A percentile compares a stretch with the other conserved stretches of the same genome.
Conservation (phyloP, 345 rosid species). For the Garcia nutans region DNA sequence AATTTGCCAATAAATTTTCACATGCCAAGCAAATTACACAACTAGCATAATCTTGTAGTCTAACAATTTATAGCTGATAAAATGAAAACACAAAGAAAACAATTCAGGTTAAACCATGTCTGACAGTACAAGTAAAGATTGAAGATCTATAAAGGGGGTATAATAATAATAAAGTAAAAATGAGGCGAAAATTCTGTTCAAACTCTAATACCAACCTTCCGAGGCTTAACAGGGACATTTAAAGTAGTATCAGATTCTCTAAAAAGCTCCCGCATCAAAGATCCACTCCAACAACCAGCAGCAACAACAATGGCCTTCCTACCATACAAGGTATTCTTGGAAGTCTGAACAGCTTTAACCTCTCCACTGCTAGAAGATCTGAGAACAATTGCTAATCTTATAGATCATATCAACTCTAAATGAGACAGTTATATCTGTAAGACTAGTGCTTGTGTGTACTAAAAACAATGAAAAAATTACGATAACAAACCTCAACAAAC, state of each 20-base stretch:
- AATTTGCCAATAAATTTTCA: too few species aligned
- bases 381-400: conserved; percentile 12
- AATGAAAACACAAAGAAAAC: too few species aligned
- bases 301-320: conserved; percentile 75
- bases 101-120: not conserved
- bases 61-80: too few species aligned
- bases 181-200: not conserved
- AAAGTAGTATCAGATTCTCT: conserved; percentile 42
- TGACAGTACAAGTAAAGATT: not conserved
- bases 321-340: conserved; percentile 51
- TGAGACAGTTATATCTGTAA: not conserved
- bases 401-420: not conserved
- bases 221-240: conserved; percentile 74
- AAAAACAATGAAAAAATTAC: conserved; percentile 7
- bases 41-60: too few species aligned
- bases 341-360: conserved; percentile 64
- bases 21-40: too few species aligned
- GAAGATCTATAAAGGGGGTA: not conserved
- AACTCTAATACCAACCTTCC: conserved; percentile 53
- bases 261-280: conserved; percentile 56
- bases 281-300: conserved; percentile 89
- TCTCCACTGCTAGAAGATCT: conserved; percentile 52
- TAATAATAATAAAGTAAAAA: not conserved
- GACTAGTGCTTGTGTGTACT: not conserved
- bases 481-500: conserved; percentile 53